Base-by-base conservation (phyloP, 345 rosid genomes). In the Rhodamnia argentea region DNA sequence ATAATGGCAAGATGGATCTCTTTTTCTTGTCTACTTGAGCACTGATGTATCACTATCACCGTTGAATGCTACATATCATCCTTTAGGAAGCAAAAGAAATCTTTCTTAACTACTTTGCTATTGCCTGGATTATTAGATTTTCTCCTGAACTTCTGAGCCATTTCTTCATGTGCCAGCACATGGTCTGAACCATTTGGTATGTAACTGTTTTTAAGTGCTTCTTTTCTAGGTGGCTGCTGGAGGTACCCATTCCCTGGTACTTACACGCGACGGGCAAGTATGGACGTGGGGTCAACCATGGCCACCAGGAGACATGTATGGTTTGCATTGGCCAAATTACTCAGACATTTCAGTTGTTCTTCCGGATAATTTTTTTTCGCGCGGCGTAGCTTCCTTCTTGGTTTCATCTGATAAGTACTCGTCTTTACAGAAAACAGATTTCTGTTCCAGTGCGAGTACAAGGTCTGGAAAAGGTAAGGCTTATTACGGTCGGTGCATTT, bases 241-340 rank as follows among this genome's bases (percentile, higher is more conserved):
- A 47, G 99, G 99, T 81, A 98, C 99, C 85, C 99, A 96, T 86
- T 98, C 99, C 47, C 98, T 96, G 58, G 99, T 98, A 90, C 95
- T 98, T 84, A 98, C 99, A 13, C 89, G 89, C 20, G 98, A 98
- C 76, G 99, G 99, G 27, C 90, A 92, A 84, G 99, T 98, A 24
- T 98, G 99, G 99, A 94, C 96, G 84, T 98, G 99, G 99, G 99
- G 99, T 90, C 99, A 96, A 85, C 99, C 99, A 47, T 98, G 99
- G 99, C 99, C 99, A 89, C 99, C 99, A 16, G 99, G 99, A 75
- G 99, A 98, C 97, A 98, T 96, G 99, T 98, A 93, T 59, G 50
- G 83, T 86, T 81, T 81, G 55, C 64, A 78, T 83, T 52, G 44
- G 24, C 86, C 83, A 70, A 37, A 53, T 64, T 29, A 76, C 81